Conservation (phyloP, 2,329 filamentous ascomycete genomes). For the Stenocarpella maydis region DNA sequence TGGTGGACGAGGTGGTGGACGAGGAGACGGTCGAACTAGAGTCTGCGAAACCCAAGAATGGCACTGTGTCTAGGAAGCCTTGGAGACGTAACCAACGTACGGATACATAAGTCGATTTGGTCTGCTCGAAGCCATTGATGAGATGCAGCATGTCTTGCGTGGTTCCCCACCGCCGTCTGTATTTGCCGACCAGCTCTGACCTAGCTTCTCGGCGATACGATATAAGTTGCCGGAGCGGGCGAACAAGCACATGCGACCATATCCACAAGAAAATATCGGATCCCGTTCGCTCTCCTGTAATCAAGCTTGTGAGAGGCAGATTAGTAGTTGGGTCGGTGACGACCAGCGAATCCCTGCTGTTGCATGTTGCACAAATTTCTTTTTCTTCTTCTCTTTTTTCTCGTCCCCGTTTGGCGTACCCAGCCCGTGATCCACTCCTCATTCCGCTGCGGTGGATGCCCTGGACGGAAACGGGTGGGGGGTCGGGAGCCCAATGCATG, state of each 20-base stretch:
- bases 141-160: background rate
- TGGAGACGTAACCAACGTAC: background rate
- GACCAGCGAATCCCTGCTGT: slow-evolving; percentile 18
- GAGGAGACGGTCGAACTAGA: background rate
- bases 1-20: background rate
- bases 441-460: background rate
- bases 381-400: background rate
- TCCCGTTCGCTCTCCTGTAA: slow-evolving; percentile 16
- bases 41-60: background rate
- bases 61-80: background rate
- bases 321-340: slow-evolving; percentile 18
- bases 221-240: background rate
- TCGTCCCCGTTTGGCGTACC: background rate
- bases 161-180: too few species aligned
- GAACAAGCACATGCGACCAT: background rate
- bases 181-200: background rate
- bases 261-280: slow-evolving; percentile 19
- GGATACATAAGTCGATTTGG: background rate
- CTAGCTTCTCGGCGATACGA: background rate
- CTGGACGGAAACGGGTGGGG: background rate
- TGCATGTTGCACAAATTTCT: slow-evolving; percentile 3
- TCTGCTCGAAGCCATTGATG: background rate
- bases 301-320: slow-evolving; percentile 15
- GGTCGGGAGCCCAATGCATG: background rate
- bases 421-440: background rate